These are phyloP conservation scores for Tulasnella sp. DNA, from an alignment of 768 basidiomycete genomes.

Conservation along the genomic window DNA sequence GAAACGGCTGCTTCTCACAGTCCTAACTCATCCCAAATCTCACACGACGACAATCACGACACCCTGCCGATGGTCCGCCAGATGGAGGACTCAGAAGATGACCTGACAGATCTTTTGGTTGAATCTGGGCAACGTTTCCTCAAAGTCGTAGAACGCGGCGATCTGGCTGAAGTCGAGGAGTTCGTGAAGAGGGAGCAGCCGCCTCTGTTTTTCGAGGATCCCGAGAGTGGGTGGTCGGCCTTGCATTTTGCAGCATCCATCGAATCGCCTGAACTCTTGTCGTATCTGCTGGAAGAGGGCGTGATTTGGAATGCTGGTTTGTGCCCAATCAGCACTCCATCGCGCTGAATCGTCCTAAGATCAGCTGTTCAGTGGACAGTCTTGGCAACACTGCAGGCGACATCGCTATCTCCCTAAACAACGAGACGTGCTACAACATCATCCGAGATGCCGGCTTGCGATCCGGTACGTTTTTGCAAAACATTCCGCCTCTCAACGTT, in stretches of 20 bases:
- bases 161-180: constrained; percentile 2
- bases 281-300: constrained; percentile 60
- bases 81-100: background rate
- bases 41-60: too few species aligned
- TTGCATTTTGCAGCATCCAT: constrained; percentile 78
- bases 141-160: constrained; percentile 17
- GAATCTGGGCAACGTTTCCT: constrained; percentile 4
- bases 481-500: constrained; percentile 12
- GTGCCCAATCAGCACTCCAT: constrained; percentile 19
- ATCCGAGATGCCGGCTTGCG: constrained; percentile 91
- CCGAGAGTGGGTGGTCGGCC: constrained; percentile 61
- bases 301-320: constrained; percentile 84
- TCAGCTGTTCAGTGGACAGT: constrained; percentile 47
- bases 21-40: background rate
- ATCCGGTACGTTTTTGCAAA: constrained; percentile 44
- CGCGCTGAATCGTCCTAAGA: background rate
- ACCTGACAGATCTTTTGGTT: too few species aligned
- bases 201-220: constrained; percentile 83
- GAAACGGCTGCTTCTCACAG: background rate
- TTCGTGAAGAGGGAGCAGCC: constrained; percentile 43
- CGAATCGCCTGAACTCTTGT: constrained; percentile 51
- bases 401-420: constrained; percentile 76
- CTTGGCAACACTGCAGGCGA: constrained; percentile 78
- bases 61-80: background rate
- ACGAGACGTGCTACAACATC: constrained; percentile 53